phyloP scores from a whole-genome alignment of 2,329 filamentous ascomycete genomes.

The Didymella keratinophila region DNA sequence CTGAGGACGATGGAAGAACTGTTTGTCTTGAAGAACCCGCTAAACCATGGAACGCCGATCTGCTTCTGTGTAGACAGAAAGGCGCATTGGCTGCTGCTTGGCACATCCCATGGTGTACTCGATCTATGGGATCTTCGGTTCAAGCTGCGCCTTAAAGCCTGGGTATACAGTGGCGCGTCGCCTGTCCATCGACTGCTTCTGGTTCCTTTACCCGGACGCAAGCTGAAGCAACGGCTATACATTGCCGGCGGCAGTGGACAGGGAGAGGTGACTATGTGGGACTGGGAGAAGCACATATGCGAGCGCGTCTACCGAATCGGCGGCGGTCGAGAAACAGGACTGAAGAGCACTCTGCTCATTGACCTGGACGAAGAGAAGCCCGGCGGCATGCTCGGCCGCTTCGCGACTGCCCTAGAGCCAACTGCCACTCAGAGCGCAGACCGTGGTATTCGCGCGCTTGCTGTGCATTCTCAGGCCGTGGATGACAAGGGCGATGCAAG shows the following conservation, averaged over 20 bases:
- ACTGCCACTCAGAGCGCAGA: conserved; percentile 63
- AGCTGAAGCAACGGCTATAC: conserved; percentile 80
- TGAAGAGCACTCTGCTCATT: conserved; percentile 73
- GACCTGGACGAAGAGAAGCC: conserved; percentile 87
- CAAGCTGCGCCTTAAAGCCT: conserved; percentile 83
- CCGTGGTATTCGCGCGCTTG: conserved; percentile 76
- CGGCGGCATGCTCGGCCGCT: conserved; percentile 85
- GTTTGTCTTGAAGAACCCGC: conserved; percentile 82
- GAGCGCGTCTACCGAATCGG: conserved; percentile 83
- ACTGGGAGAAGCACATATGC: conserved; percentile 87
- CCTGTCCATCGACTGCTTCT: conserved; percentile 77
- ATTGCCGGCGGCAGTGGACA: conserved; percentile 86
- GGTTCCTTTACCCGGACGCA: conserved; percentile 64
- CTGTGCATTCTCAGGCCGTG: conserved; percentile 73
- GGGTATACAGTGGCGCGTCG: conserved; percentile 83
- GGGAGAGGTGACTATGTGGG: conserved; percentile 94
- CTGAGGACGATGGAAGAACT: conserved; percentile 84
- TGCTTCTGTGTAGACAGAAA: conserved; percentile 89
- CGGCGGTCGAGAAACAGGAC: conserved; percentile 40
- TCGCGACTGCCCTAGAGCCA: conserved; percentile 71
- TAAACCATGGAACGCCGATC: conserved; percentile 89
- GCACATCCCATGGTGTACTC: conserved; percentile 90
- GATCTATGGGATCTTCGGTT: conserved; percentile 98
- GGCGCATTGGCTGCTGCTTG: conserved; percentile 88
- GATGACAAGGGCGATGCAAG: conserved; percentile 75